Evolutionary conservation across 345 rosid species (phyloP), one percentile per base, ranked within the genome.

Genomic region (Citrus glauca): DNA sequence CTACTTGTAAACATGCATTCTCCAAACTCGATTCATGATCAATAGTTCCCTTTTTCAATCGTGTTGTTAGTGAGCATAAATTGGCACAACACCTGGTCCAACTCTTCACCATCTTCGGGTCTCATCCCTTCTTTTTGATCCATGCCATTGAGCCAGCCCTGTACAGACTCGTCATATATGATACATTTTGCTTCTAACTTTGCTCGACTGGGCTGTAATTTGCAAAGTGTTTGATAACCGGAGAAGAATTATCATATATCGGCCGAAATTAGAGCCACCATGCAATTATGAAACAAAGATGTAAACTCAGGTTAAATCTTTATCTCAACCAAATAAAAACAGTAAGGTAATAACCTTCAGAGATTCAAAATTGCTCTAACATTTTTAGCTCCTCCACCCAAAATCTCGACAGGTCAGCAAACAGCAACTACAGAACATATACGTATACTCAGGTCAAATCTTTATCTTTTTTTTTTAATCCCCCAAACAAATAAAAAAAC

Each of bases 341-440:
- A 63, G 67, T 30, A 28, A 25, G 66, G 22, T 14, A 1, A 30
- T 13, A 63, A 28, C 67, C 67, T 30, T 27, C 67, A 14, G 37
- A 63, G 20, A 50, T 50, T 50, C 56, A 63, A 13, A 70, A 82
- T 74, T 78, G 71, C 59, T 11, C 53, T 9, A 53, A 71, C 67
- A 24, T 66, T 66, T 25, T 66, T 19, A 59, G 66, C 55, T 61
- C 25, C 33, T 33, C 50, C 30, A 27, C 61, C 28, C 11, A 14
- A 42, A 63, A 33, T 28, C 25, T 22, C 38, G 28, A 42, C 66
- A 55, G 38, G 50, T 37, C 14, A 16, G 11, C 17, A 20, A 25
- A 67, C 33, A 14, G 38, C 67, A n/a, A 33, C 68, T 3, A 13
- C 28, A 45, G 13, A 11, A 45, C 17, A 45, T 11, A 45, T 1